Base-by-base conservation (phyloP, 495 filamentous ascomycete species). In the Parathielavia hyrcaniae region DNA sequence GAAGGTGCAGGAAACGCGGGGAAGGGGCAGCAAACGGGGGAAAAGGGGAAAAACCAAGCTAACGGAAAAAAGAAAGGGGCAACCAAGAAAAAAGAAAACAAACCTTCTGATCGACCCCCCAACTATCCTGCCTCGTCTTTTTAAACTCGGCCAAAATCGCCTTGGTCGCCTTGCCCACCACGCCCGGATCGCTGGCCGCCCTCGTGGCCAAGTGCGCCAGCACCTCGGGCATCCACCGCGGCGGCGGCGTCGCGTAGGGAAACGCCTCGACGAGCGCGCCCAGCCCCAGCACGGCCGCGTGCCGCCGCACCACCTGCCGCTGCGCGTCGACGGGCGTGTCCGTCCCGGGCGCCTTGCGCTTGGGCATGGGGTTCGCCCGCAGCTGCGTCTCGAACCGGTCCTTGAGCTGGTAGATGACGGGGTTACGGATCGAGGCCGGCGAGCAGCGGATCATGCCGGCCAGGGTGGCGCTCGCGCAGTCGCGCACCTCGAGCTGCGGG, bases 381-480 rank as follows among this genome's bases (percentile, higher is more conserved):
- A 99, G 79, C 65, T 87, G 77, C n/a, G 76, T 77, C 48, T 86
- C 86, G 76, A 97, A 97, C 49, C 86, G 84, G 30, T 78, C 73
- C 68, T 89, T 92, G 57, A 97, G 81, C 30, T 83, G 78, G 44
- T 75, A 71, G 55, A 99, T 83, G 62, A 89, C 85, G 49, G 82
- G 81, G 49, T 87, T 81, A 11, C 95, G 91, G 48, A 96, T 81
- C 12, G 71, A 79, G 36, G 83, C 77, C 12, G 93, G 93, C n/a
- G 92, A 97, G 77, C 93, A 99, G 61, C 93, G 86, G 60, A 99
- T 91, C 95, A 99, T 99, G 61, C 93, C 93, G 13, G 91, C 91
- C 3, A 99, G 75, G 0, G 93, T 97, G 16, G 91, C 86, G 5
- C 87, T 85, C 26, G 95, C 95, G 26, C 91, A 90, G n/a, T 89